Percentiles rank a stretch among this genome's conserved stretches.
These are phyloP conservation scores for Omphalotus guepiniiformis DNA, from an alignment of 768 basidiomycete species.

Conservation along the genomic window DNA sequence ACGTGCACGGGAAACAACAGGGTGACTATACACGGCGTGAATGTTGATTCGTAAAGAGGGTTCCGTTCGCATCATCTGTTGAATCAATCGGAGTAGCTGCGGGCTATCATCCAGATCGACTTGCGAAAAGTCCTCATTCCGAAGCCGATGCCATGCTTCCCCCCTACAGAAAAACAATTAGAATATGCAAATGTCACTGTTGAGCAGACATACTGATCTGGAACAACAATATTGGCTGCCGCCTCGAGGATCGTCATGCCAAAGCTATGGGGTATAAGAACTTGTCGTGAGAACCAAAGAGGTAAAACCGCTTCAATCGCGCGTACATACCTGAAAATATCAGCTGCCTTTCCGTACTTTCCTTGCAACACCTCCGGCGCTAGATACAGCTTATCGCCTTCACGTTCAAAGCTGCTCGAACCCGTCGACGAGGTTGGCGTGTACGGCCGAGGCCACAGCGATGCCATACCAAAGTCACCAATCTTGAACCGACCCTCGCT, in stretches of 20 bases:
- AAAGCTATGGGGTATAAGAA: slow-evolving; percentile 50
- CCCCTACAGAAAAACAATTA: slow-evolving; percentile 56
- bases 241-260: slow-evolving; percentile 96
- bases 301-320: slow-evolving; percentile 29
- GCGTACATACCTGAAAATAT: slow-evolving; percentile 85
- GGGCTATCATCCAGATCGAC: slow-evolving; percentile 66
- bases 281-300: slow-evolving; percentile 36
- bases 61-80: slow-evolving; percentile 73
- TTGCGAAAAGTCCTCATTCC: slow-evolving; percentile 88
- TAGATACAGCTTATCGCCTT: slow-evolving; percentile 96
- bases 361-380: slow-evolving; percentile 95
- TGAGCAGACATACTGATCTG: slow-evolving; percentile 76
- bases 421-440: slow-evolving; percentile 25
- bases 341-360: slow-evolving; percentile 87
- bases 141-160: slow-evolving; percentile 88
- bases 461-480: slow-evolving; percentile 99
- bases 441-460: slow-evolving; percentile 72
- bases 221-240: slow-evolving; percentile 93
- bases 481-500: slow-evolving; percentile 87
- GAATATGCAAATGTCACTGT: slow-evolving; percentile 15
- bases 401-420: slow-evolving; percentile 73
- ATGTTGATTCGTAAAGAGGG: slow-evolving; percentile 56
- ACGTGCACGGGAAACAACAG: slow-evolving; percentile 61
- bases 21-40: slow-evolving; percentile 53
- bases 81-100: slow-evolving; percentile 64